A percentile compares a stretch with the other conserved stretches of the same genome.
These are phyloP conservation scores for Collybia mongolica DNA, from an alignment of 768 basidiomycete genomes.

Conservation along the genomic window DNA sequence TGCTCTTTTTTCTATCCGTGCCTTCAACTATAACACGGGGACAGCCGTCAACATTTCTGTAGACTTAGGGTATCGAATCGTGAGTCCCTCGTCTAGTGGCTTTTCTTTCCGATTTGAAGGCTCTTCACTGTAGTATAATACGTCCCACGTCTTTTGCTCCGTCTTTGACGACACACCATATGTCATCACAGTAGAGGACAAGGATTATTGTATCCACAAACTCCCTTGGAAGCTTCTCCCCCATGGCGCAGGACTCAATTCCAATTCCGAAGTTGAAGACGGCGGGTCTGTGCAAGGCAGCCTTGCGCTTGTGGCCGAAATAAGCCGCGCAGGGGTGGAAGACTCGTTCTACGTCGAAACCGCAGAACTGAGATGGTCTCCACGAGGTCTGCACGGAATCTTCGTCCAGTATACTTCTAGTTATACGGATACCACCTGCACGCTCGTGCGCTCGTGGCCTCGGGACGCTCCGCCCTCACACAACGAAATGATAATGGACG, in stretches of 20 bases:
- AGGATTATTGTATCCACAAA: neutral
- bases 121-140: neutral
- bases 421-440: neutral
- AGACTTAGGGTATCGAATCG: neutral
- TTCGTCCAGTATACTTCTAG: neutral
- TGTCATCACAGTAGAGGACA: neutral
- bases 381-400: neutral
- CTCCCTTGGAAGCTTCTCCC: neutral
- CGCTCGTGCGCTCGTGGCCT: neutral
- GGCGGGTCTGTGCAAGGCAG: neutral
- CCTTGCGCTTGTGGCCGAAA: neutral
- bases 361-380: neutral
- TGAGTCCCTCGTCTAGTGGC: neutral
- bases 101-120: too few relatives aligned
- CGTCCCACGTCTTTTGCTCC: neutral
- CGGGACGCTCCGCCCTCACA: too few relatives aligned
- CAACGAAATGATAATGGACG: neutral
- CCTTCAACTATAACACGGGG: slow-evolving; percentile 1
- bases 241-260: neutral
- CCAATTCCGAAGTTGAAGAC: neutral
- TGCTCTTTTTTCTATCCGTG: neutral
- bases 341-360: neutral
- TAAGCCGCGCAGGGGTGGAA: neutral
- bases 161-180: neutral
- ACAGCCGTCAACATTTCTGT: neutral